Evolutionary conservation across 2,329 filamentous ascomycete genomes (phyloP).

Genomic region (Pestalotiopsis sp.): DNA sequence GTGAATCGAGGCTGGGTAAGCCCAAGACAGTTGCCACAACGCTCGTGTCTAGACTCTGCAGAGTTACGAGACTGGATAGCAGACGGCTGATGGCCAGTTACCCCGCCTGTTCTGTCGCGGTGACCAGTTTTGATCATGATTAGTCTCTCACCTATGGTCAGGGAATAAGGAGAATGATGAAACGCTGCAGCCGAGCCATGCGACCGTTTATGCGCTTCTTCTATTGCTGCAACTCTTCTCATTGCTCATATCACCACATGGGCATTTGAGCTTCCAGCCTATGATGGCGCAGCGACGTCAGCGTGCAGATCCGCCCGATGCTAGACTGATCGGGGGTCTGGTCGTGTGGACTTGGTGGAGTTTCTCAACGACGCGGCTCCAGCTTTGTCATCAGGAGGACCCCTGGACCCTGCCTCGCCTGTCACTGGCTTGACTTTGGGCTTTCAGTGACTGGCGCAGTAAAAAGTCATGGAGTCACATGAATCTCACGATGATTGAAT

Average conservation of each 20-base stretch:
- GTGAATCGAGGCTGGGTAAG: background rate
- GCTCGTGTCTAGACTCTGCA: background rate
- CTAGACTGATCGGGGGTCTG: background rate
- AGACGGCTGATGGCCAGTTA: background rate
- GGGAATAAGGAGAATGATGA: background rate
- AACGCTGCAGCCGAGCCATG: background rate
- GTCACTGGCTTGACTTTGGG: background rate
- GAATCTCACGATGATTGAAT: background rate
- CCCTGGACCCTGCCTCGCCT: conserved; percentile 18
- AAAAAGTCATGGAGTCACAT: background rate
- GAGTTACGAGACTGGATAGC: background rate
- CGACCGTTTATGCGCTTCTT: background rate
- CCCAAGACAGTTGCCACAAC: background rate
- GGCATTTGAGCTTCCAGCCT: conserved; percentile 10
- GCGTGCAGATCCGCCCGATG: conserved; percentile 22
- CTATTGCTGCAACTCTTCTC: background rate
- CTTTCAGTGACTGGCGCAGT: background rate
- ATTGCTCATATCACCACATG: background rate
- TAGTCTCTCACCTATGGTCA: background rate
- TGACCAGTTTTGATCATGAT: background rate
- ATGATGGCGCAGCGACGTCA: conserved; percentile 32
- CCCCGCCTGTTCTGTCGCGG: background rate
- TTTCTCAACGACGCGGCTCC: background rate
- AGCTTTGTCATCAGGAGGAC: conserved; percentile 5
- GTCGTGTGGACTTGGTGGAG: background rate